Percentiles rank a stretch among this genome's conserved stretches.
Conservation (phyloP, 768 basidiomycete species). For the Rhizopogon roseolus region DNA sequence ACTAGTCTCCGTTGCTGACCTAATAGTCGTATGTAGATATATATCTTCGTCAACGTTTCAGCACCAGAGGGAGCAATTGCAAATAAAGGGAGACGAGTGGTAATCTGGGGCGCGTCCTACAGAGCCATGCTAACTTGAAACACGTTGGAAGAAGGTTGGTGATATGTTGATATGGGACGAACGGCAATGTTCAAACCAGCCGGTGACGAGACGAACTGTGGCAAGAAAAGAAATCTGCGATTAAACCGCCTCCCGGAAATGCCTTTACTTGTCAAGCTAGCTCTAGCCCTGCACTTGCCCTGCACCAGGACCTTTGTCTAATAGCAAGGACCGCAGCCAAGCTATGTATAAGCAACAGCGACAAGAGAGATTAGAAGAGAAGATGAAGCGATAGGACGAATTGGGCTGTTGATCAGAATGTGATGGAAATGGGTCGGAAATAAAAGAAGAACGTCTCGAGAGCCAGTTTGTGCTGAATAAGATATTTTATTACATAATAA, state of each 20-base stretch:
- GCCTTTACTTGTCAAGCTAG: too few relatives aligned
- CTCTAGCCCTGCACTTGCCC: slow-evolving; percentile 8
- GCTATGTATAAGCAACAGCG: background rate
- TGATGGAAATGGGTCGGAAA: background rate
- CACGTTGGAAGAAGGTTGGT: slow-evolving; percentile 16
- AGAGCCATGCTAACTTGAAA: slow-evolving; percentile 28
- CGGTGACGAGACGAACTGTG: slow-evolving; percentile 4
- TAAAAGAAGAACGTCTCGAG: background rate
- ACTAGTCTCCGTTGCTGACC: background rate
- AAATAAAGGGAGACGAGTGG: background rate
- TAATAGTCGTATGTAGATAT: background rate
- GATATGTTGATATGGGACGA: slow-evolving; percentile 6
- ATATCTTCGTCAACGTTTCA: too few relatives aligned
- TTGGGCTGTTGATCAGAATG: background rate
- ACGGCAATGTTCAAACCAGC: background rate
- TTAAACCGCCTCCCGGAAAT: slow-evolving; percentile 21
- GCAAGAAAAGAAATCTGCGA: slow-evolving; percentile 18
- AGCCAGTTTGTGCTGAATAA: too few relatives aligned
- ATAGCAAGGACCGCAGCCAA: background rate
- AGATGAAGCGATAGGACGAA: background rate
- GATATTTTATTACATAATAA: too few relatives aligned
- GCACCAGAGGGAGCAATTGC: slow-evolving; percentile 7
- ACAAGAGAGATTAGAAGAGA: background rate
- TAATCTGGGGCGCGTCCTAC: slow-evolving; percentile 23
- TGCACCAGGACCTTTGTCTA: background rate